Evolutionary conservation across 805 yeast genomes (phyloP), one percentile per base, ranked within the genome.

Genomic region (Saccharomycopsis selenospora): DNA sequence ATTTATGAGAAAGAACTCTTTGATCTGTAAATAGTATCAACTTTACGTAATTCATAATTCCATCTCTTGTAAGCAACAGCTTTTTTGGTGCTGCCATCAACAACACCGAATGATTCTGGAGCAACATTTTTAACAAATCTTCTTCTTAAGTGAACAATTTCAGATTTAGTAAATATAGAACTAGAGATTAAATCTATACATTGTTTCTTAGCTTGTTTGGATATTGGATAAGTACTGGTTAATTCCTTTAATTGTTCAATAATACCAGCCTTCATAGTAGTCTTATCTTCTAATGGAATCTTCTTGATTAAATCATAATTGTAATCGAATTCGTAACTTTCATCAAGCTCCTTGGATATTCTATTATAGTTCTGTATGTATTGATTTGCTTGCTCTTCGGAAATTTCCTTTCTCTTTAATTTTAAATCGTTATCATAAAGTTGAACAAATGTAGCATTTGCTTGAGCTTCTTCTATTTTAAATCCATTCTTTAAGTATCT

Each of bases 401-500:
- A 42, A 3, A 73, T 54, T 49, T 71, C 73, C 1, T 65, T 67
- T 47, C 66, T 65, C 42, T 61, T 66, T n/a, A 63, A 52, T 8
- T 63, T 55, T 52, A 80, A 63, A 43, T 70, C 69, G 26, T 69
- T 55, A 41, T 73, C 73, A 55, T 72, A 72, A 11, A 71, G 56
- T 47, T 71, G 62, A 56, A 77, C 74, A 57, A 66, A 71, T 18
- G 82, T 79, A 0, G 86, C 72, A 51, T 80, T 78, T 40, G 66
- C 68, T 56, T 72, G 72, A 2, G 95, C 82, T 49, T 80, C 88
- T 17, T 63, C 66, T 17, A 71, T 49, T 0, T 71, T 41, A 54
- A 75, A 70, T n/a, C 91, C 95, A 54, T 78, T 79, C 55, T 72
- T 72, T 47, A 80, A 57, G 52, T 71, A 75, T 46, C 76, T 76